A percentile compares a stretch with the other conserved stretches of the same genome.
These are phyloP conservation scores for Chiua virens DNA, from an alignment of 768 basidiomycete species.

Conservation along the genomic window DNA sequence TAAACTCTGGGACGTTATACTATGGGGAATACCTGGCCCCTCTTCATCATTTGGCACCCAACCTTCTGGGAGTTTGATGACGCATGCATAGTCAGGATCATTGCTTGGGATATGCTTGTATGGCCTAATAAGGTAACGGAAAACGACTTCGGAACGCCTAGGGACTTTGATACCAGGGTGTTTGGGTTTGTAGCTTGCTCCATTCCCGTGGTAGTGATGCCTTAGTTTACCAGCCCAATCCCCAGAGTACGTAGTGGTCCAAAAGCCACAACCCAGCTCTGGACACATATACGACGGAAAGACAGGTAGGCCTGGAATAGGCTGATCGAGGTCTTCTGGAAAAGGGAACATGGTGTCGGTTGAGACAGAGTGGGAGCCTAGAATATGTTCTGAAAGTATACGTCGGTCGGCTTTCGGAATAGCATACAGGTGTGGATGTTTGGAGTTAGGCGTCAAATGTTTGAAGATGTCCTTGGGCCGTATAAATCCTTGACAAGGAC, in stretches of 20 bases:
- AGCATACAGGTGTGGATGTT: no score
- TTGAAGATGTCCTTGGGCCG: no score
- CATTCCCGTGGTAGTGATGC: neutral
- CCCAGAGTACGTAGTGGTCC: no score
- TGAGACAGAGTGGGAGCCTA: no score
- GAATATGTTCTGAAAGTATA: no score
- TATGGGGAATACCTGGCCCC: no score
- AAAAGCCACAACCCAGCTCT: neutral
- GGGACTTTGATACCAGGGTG: neutral
- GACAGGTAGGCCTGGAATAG: neutral
- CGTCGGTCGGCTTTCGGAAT: no score
- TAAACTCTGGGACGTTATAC: neutral
- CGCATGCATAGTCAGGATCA: neutral
- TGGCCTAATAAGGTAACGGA: neutral
- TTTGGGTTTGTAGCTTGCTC: neutral
- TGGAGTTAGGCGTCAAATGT: no score
- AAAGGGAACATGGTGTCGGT: neutral
- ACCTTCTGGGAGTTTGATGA: neutral
- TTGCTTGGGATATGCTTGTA: neutral
- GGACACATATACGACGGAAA: neutral
- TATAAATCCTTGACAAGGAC: no score
- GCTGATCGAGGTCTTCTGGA: neutral
- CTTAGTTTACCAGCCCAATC: neutral
- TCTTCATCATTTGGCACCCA: neutral
- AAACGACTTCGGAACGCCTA: neutral